These are phyloP conservation scores for Galium porrigens DNA, from an alignment of 305 asterid species.

Conservation along the genomic window DNA sequence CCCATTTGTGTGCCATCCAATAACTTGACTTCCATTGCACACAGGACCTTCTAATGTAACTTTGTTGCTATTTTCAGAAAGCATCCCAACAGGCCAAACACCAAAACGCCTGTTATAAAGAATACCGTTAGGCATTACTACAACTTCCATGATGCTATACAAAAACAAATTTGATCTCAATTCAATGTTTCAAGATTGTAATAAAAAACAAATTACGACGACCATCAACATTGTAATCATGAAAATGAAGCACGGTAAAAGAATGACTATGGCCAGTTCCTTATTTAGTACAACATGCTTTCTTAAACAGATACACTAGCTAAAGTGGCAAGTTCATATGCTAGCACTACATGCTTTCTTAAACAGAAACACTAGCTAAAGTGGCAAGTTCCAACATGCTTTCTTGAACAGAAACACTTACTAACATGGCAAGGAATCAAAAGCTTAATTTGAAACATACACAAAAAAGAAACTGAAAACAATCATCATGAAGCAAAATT, in stretches of 20 bases:
- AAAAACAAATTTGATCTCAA: not conserved
- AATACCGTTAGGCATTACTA: conserved; percentile 14
- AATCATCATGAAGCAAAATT: not conserved
- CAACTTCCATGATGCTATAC: not conserved
- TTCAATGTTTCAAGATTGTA: not conserved
- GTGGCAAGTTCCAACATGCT: not conserved
- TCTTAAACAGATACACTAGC: not conserved
- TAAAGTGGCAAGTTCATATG: not conserved
- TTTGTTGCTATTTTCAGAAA: conserved; percentile 74
- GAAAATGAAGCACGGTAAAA: not conserved
- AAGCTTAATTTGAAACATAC: not conserved
- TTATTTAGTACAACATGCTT: not conserved
- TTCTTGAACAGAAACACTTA: not conserved
- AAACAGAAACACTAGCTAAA: not conserved
- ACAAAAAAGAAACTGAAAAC: not conserved
- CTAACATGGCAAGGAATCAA: not conserved
- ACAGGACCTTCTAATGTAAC: conserved; percentile 80
- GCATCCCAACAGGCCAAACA: conserved; percentile 94
- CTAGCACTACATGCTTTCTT: not conserved
- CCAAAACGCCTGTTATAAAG: conserved; percentile 61
- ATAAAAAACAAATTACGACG: not conserved
- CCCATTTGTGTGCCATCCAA: conserved; percentile 96
- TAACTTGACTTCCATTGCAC: conserved; percentile 73
- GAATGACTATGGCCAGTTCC: not conserved
- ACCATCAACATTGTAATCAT: not conserved